These are phyloP conservation scores for Mediolabrus comicus DNA, from an alignment of 108 stramenopile genomes.

Conservation along the genomic window DNA sequence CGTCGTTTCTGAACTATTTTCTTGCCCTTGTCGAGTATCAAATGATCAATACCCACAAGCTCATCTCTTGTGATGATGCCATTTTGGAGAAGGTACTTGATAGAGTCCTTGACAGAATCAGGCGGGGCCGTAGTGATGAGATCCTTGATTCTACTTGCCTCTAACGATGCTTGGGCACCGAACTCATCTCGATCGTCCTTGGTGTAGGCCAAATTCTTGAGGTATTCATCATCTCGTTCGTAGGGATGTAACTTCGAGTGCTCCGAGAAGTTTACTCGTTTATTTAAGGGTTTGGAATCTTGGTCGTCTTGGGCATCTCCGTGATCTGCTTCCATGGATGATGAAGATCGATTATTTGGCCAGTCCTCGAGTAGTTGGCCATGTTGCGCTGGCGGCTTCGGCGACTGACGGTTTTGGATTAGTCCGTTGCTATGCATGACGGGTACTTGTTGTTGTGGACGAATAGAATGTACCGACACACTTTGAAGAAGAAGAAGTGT, in stretches of 20 bases:
- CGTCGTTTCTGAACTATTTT: too few relatives aligned
- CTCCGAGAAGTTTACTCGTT: neutral
- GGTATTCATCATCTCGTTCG: neutral
- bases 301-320: neutral
- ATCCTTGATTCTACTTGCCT: neutral
- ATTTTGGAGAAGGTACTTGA: neutral
- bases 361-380: neutral
- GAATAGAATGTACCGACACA: too few relatives aligned
- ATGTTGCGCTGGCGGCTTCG: neutral
- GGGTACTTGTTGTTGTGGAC: too few relatives aligned
- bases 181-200: neutral
- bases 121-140: neutral
- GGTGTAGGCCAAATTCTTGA: neutral
- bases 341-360: neutral
- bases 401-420: neutral
- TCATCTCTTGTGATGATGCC: neutral
- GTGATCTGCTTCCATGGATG: neutral
- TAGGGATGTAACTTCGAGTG: neutral
- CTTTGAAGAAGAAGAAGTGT: too few relatives aligned
- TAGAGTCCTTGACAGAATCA: neutral
- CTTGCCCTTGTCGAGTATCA: neutral
- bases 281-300: neutral
- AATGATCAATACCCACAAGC: neutral
- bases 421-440: neutral
- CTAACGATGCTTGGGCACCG: neutral